phyloP scores from a whole-genome alignment of 2,329 filamentous ascomycete genomes.

The Geosmithia flava region DNA sequence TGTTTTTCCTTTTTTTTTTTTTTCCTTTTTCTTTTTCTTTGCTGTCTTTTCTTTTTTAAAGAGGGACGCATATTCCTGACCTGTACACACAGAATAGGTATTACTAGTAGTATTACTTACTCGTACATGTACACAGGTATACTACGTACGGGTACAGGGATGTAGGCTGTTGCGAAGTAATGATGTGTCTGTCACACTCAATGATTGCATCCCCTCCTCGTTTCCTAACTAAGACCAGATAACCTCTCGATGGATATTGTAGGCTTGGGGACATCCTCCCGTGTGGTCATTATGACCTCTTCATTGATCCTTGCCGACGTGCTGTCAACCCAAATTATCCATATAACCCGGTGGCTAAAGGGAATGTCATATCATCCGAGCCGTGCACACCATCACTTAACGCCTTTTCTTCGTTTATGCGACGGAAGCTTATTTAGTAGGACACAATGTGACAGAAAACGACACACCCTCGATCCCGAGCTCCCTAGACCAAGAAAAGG shows the following conservation, averaged over 20 bases:
- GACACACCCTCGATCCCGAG: not conserved
- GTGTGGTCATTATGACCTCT: not conserved
- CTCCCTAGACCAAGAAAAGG: not conserved
- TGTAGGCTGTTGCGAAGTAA: no score
- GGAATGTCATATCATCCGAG: not conserved
- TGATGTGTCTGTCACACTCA: no score
- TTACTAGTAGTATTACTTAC: no score
- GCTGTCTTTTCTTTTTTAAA: no score
- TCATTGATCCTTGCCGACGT: not conserved
- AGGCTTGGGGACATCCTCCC: not conserved
- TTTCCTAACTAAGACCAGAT: no score
- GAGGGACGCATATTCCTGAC: no score
- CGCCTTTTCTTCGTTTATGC: not conserved
- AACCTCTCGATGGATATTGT: no score
- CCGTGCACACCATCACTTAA: not conserved
- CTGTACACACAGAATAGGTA: no score
- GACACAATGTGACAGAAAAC: not conserved
- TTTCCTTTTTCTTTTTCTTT: no score
- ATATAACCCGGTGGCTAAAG: not conserved
- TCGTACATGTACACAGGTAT: no score
- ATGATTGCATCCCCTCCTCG: no score
- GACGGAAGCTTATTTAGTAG: not conserved
- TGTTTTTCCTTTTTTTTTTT: not conserved
- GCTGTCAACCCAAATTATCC: not conserved
- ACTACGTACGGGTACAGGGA: no score